Evolutionary conservation across 2,329 filamentous ascomycete species (phyloP), one percentile per base, ranked within the genome.

Genomic region (Hypoxylon sp.): DNA sequence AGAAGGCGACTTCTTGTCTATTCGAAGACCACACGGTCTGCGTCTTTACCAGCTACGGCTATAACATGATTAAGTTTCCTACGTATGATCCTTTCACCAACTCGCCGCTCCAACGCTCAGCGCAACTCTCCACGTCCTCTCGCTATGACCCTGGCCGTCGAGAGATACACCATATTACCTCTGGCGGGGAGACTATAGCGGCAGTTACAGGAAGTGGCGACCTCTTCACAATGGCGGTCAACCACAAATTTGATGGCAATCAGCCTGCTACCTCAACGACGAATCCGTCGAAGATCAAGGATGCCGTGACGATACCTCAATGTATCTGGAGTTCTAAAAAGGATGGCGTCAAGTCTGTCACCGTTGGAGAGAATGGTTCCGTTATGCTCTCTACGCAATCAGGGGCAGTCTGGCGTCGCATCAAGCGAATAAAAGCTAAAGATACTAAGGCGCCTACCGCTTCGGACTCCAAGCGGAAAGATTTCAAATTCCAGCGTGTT

Each of bases 21-120:
- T 86, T 99, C 2, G 91, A 94, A 54, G 97, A 94, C 73, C 90
- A 92, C 73, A 94, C 94, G 20, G 94, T 98, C 8, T 97, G 92
- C 85, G 91, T 99, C 0, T 97, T 99, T 75, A 95, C 94, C 0
- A 97, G 97, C 73, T 98, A 97, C 76, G 95, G 95, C 3, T 98
- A 97, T 78, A 94, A 94, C n/a, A 93, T 94, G 71, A 86, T 98
- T 61, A 90, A 89, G 50, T 97, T 98, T 70, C 92, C 94, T 0
- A 84, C 93, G 35, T 82, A 84, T 1, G 92, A 95, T 71, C 87
- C 89, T 5, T 91, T 93, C 71, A 87, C 87, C 20, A 94, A 91
- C 66, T 89, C 89, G 67, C 90, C 91, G 48, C 84, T 95, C 17
- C 76, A 75, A 58, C 73, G 76, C 20, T 76, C 76, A 25, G 86